phyloP scores from a whole-genome alignment of 2,329 filamentous ascomycete genomes.

The Alternaria sp. region DNA sequence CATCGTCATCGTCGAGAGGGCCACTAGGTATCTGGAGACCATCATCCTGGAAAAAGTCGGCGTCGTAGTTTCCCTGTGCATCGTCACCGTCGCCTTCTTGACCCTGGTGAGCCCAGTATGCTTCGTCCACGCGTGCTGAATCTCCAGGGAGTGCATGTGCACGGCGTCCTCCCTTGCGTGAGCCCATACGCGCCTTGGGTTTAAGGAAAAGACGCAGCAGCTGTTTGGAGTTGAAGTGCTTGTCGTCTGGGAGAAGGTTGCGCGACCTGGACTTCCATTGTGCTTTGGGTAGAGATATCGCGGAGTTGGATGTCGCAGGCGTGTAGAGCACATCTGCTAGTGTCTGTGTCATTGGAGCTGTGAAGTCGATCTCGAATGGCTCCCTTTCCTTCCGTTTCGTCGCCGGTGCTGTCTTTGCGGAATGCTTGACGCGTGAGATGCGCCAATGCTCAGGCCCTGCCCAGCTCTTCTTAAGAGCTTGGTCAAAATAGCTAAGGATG shows the following conservation, averaged over 20 bases:
- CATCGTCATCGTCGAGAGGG: conserved; percentile 68
- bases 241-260: conserved; percentile 94
- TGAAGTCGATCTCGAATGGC: conserved; percentile 92
- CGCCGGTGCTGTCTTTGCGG: conserved; percentile 64
- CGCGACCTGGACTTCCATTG: conserved; percentile 95
- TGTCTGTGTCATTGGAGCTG: conserved; percentile 72
- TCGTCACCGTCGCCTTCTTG: conserved; percentile 60
- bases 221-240: conserved; percentile 95
- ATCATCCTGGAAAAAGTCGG: conserved; percentile 96
- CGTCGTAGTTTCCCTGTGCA: conserved; percentile 83
- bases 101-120: conserved; percentile 79
- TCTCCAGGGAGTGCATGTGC: conserved; percentile 48
- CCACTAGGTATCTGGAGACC: conserved; percentile 71
- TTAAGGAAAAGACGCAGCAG: conserved; percentile 91
- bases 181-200: conserved; percentile 83
- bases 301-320: conserved; percentile 77
- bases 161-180: conserved; percentile 59
- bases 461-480: conserved; percentile 97
- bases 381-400: conserved; percentile 91
- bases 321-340: conserved; percentile 81
- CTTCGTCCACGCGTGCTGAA: conserved; percentile 83
- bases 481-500: conserved; percentile 97
- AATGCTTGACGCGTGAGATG: conserved; percentile 87
- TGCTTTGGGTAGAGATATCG: conserved; percentile 86
- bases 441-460: conserved; percentile 98